A percentile compares a stretch with the other conserved stretches of the same genome.
Evolutionary conservation across 2,329 filamentous ascomycete species (phyloP).

Genomic region (Corniculantispora saksenae): DNA sequence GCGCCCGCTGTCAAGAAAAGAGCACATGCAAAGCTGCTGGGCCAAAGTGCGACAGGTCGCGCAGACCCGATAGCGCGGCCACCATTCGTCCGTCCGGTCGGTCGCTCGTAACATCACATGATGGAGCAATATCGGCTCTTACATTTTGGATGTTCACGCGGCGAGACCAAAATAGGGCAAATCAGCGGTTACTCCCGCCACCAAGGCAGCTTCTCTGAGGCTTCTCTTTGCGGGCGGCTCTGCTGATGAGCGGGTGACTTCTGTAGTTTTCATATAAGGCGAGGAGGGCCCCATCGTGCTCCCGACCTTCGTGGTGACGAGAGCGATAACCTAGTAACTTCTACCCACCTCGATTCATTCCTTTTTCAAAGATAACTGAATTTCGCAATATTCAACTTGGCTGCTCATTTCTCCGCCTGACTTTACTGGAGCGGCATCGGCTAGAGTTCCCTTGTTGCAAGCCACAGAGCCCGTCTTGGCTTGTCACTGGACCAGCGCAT

Average conservation of each 20-base stretch:
- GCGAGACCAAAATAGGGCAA: neutral
- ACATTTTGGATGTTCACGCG: slow-evolving; percentile 6
- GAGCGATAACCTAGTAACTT: neutral
- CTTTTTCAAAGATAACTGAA: neutral
- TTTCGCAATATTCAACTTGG: neutral
- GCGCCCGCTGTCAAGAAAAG: neutral
- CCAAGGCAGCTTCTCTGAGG: neutral
- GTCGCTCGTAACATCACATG: slow-evolving; percentile 9
- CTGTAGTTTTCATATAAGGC: neutral
- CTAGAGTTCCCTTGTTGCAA: neutral
- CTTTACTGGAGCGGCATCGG: slow-evolving; percentile 3
- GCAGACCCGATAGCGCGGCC: neutral
- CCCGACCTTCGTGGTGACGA: neutral
- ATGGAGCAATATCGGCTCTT: neutral
- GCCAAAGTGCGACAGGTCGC: neutral
- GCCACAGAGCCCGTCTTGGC: slow-evolving; percentile 1
- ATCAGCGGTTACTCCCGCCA: slow-evolving; percentile 14
- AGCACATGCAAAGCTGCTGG: slow-evolving; percentile 12
- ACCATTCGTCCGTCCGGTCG: neutral
- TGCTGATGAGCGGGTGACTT: neutral
- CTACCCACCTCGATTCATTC: neutral
- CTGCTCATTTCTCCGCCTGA: neutral
- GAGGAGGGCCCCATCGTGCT: neutral
- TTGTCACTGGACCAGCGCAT: slow-evolving; percentile 5
- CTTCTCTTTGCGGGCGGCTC: too few relatives aligned